Evolutionary conservation across 345 rosid species (phyloP), one percentile per base, ranked within the genome.

Genomic region (Aegle marmelos): DNA sequence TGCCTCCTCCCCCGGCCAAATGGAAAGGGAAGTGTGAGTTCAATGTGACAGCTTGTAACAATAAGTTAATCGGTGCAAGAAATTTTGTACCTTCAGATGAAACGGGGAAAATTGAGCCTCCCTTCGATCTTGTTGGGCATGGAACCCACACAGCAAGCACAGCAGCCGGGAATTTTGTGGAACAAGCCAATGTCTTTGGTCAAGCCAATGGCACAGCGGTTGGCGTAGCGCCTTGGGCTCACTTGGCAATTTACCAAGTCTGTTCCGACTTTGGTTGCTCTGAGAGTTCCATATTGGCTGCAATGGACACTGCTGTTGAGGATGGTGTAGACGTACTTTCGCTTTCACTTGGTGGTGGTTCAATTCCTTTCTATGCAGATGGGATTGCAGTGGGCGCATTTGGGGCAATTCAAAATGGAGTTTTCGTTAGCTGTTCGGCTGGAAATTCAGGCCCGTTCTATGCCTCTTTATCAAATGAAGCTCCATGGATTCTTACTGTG

Each of bases 11-110:
- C 7, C 91, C 95, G 0, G 77, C 79, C 2, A 88, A 76, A 39
- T 88, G 95, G 91, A 88, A 88, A 78, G 92, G 91, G 8, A 72
- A 71, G 73, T 88, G 95, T 59, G 85, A 88, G 48, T 87, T 89
- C 45, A 68, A 74, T 37, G 65, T 69, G 33, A 50, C 68, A 0
- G 76, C 76, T 16, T 91, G 95, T 64, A 91, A 91, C 58, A 85
- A 86, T 72, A 91, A 91, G 78, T 79, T 91, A 25, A 88, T 89
- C 8, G 91, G 93, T 8, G 93, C 93, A 11, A 86, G 90, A 78
- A 82, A 80, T 56, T 89, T 84, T 65, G 69, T 21, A 37, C 7
- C 7, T 3, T 14, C 68, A 16, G 37, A 63, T 24, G 10, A 22
- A 34, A 13, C 28, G 11, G n/a, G 34, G 4, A 41, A 45, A 30